phyloP scores from a whole-genome alignment of 2,329 filamentous ascomycete species.

The Xylaria sp. region DNA sequence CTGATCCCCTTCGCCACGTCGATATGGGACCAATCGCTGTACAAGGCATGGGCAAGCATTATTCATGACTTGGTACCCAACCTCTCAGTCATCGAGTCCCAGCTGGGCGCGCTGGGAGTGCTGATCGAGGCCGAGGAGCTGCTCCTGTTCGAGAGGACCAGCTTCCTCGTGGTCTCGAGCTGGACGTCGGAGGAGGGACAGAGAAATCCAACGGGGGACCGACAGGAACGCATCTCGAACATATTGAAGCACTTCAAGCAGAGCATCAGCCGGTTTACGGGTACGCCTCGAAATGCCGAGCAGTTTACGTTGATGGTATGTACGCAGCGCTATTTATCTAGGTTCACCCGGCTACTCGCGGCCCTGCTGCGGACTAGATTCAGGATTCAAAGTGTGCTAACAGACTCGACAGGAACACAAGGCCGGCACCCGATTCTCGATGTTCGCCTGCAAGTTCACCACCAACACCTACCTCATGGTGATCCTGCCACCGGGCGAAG shows the following conservation, averaged over 20 bases:
- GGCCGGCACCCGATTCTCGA: constrained; percentile 76
- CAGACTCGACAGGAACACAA: constrained; percentile 63
- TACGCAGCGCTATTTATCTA: background rate
- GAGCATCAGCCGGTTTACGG: constrained; percentile 72
- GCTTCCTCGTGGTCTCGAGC: constrained; percentile 93
- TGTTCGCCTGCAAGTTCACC: constrained; percentile 94
- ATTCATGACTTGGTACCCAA: constrained; percentile 99
- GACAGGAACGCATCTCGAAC: constrained; percentile 91
- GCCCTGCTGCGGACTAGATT: too few relatives aligned
- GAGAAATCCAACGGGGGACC: constrained; percentile 85
- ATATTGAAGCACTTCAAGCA: constrained; percentile 99
- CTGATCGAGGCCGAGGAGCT: constrained; percentile 93
- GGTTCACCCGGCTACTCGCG: background rate
- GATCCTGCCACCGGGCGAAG: constrained; percentile 87
- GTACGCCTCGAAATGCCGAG: constrained; percentile 78
- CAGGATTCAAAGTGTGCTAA: constrained; percentile 17
- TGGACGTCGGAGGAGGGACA: constrained; percentile 77
- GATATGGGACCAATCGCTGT: constrained; percentile 98
- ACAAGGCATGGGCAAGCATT: constrained; percentile 97
- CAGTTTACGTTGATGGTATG: constrained; percentile 72
- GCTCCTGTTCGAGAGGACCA: constrained; percentile 91
- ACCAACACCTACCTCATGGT: constrained; percentile 97
- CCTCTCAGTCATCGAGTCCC: constrained; percentile 80
- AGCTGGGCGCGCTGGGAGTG: constrained; percentile 79
- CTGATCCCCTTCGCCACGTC: constrained; percentile 91